phyloP scores from a whole-genome alignment of 176 grass and related monocot genomes.

The Rhynchospora pubera region DNA sequence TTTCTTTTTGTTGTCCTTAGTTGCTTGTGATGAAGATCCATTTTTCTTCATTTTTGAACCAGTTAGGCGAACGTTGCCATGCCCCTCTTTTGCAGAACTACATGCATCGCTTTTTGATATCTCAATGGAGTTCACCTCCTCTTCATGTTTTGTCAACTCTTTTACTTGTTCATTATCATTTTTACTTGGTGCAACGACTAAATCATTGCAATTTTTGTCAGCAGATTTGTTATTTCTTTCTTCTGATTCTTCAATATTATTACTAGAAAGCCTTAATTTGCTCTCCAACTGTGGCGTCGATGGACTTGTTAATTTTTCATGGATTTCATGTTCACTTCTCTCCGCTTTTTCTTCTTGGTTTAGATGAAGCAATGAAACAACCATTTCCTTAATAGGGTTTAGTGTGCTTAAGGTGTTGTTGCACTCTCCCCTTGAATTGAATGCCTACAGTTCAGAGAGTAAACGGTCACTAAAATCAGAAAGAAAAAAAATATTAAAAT shows the following conservation, averaged over 20 bases:
- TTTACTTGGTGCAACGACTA: conserved; percentile 8
- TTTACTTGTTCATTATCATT: not conserved
- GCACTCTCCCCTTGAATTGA: conserved; percentile 17
- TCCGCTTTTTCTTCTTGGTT: conserved; percentile 23
- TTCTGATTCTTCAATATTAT: conserved; percentile 25
- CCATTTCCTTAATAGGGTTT: conserved; percentile 42
- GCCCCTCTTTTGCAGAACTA: conserved; percentile 26
- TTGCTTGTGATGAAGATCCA: conserved; percentile 8
- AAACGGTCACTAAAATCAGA: not conserved
- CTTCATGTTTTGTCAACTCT: conserved; percentile 21
- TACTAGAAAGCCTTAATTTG: conserved; percentile 7
- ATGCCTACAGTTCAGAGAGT: conserved; percentile 26
- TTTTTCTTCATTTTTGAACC: conserved; percentile 27
- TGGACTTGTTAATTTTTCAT: conserved; percentile 15
- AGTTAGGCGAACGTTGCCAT: not conserved
- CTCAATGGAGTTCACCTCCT: conserved; percentile 28
- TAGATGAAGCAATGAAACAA: conserved; percentile 31
- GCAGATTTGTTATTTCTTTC: conserved; percentile 25
- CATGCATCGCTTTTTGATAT: conserved; percentile 31
- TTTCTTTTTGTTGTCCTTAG: conserved; percentile 34
- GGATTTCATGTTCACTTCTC: conserved; percentile 15
- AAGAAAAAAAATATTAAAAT: not conserved
- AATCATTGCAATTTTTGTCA: conserved; percentile 32
- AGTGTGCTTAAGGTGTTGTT: conserved; percentile 11
- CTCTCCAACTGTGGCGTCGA: conserved; percentile 11